Percentiles rank a stretch among this genome's conserved stretches.
phyloP scores from a whole-genome alignment of 2,329 filamentous ascomycete genomes.

The Stagonosporopsis chrysanthemi region DNA sequence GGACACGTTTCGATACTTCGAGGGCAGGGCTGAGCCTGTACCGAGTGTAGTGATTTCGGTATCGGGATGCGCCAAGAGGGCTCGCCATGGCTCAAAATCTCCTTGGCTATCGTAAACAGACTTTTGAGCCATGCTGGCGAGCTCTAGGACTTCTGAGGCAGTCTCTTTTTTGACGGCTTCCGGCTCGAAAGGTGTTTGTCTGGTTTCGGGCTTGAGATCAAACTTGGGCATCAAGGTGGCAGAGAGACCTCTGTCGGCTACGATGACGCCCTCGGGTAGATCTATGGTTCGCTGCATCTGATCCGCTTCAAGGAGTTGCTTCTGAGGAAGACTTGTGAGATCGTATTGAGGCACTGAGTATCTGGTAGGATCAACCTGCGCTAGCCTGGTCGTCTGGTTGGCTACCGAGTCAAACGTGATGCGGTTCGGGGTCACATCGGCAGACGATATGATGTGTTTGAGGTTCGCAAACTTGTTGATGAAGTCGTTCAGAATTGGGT shows the following conservation, averaged over 20 bases:
- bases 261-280: slow-evolving; percentile 30
- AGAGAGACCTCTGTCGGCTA: slow-evolving; percentile 53
- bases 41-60: slow-evolving; percentile 86
- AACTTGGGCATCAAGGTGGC: slow-evolving; percentile 58
- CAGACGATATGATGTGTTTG: slow-evolving; percentile 79
- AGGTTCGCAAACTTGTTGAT: slow-evolving; percentile 67
- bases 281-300: slow-evolving; percentile 34
- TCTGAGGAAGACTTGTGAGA: slow-evolving; percentile 57
- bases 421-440: slow-evolving; percentile 77
- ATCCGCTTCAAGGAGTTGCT: background rate
- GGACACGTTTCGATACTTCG: slow-evolving; percentile 95
- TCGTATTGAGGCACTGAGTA: slow-evolving; percentile 75
- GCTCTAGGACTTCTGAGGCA: slow-evolving; percentile 57
- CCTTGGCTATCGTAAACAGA: slow-evolving; percentile 49
- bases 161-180: slow-evolving; percentile 53
- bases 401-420: slow-evolving; percentile 74
- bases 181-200: slow-evolving; percentile 55
- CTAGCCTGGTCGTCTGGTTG: slow-evolving; percentile 71
- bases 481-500: slow-evolving; percentile 72
- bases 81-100: slow-evolving; percentile 63
- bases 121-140: slow-evolving; percentile 58
- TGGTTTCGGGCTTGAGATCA: slow-evolving; percentile 34
- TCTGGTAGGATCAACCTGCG: slow-evolving; percentile 74
- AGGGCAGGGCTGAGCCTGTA: slow-evolving; percentile 88
- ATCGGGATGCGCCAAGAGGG: slow-evolving; percentile 75